These are phyloP conservation scores for Triglochin maritima DNA, from an alignment of 106 monocot species.

Conservation along the genomic window DNA sequence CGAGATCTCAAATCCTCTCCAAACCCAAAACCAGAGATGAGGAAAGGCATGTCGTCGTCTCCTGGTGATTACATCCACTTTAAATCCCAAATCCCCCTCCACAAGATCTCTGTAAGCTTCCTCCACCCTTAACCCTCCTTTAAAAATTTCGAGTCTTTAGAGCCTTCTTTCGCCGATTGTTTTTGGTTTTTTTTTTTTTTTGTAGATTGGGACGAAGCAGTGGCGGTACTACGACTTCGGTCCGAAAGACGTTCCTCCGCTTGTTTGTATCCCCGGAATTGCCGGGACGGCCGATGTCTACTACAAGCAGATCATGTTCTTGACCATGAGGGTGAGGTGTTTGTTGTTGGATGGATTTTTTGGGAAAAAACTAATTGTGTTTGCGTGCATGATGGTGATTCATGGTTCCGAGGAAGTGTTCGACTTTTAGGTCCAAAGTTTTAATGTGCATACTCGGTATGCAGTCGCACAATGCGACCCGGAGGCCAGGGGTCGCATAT, in stretches of 20 bases:
- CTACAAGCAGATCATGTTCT: constrained; percentile 92
- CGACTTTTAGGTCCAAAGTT: too few species aligned
- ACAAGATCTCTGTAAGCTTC: constrained; percentile 74
- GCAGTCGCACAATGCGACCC: too few species aligned
- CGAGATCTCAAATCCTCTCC: too few species aligned
- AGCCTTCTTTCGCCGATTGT: background rate
- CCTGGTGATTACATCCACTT: constrained; percentile 96
- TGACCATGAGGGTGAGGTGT: constrained; percentile 62
- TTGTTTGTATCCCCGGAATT: constrained; percentile 87
- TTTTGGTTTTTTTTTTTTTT: background rate
- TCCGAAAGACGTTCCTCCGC: constrained; percentile 76
- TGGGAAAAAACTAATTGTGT: too few species aligned
- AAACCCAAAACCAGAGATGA: constrained; percentile 25
- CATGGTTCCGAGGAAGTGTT: too few species aligned
- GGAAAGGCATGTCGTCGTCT: constrained; percentile 26
- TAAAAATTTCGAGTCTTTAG: background rate
- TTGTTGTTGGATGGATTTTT: background rate
- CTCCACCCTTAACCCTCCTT: background rate
- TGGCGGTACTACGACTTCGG: constrained; percentile 99
- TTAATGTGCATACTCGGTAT: too few species aligned
- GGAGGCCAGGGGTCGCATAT: too few species aligned
- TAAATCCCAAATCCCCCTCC: constrained; percentile 92
- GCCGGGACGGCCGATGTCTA: constrained; percentile 99
- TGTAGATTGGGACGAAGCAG: constrained; percentile 71
- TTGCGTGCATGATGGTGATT: too few species aligned